A percentile compares a stretch with the other conserved stretches of the same genome.
phyloP scores from a whole-genome alignment of 208 protist species.

The Leishmania major region DNA sequence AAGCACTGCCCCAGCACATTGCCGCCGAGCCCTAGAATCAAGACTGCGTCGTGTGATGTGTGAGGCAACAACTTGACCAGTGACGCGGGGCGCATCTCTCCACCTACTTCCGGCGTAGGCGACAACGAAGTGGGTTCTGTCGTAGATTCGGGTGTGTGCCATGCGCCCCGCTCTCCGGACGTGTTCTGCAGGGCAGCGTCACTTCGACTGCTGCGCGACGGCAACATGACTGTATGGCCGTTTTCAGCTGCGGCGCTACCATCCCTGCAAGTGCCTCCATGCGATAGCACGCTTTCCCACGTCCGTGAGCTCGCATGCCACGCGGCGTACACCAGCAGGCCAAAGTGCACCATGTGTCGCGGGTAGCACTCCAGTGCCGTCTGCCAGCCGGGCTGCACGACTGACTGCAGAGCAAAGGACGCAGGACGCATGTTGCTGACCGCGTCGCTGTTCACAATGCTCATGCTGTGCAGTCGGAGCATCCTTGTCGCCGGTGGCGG shows the following conservation, averaged over 20 bases:
- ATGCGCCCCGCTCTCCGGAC: not conserved
- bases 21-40: constrained; percentile 77
- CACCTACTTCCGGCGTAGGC: not conserved
- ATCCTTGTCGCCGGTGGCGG: not conserved
- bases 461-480: constrained; percentile 45
- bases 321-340: constrained; percentile 47
- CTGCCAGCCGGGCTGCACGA: constrained; percentile 45
- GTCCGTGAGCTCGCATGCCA: constrained; percentile 33
- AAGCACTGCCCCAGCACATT: constrained; percentile 84
- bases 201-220: not conserved
- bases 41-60: constrained; percentile 37
- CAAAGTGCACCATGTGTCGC: constrained; percentile 79
- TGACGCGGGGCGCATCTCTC: not conserved
- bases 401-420: constrained; percentile 71
- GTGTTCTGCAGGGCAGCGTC: not conserved
- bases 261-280: not conserved
- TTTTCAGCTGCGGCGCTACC: not conserved
- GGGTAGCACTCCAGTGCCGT: constrained; percentile 76
- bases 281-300: not conserved
- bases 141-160: not conserved
- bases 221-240: not conserved
- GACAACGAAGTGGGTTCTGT: not conserved
- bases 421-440: constrained; percentile 12
- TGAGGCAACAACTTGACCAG: constrained; percentile 22
- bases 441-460: constrained; percentile 53